phyloP scores from a whole-genome alignment of 352 stramenopile species.

The Globisporangium canariense region DNA sequence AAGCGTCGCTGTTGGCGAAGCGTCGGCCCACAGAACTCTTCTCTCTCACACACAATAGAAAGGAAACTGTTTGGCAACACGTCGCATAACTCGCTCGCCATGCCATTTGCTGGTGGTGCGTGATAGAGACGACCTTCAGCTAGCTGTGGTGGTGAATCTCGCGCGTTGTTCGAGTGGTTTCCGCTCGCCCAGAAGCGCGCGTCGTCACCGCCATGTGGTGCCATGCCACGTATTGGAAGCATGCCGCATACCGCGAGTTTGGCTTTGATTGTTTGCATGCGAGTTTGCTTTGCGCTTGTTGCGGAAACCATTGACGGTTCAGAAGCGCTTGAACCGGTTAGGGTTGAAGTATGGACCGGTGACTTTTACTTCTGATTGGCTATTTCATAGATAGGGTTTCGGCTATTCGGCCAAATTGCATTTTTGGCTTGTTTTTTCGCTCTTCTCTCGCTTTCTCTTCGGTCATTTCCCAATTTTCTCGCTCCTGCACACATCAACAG shows the following conservation, averaged over 20 bases:
- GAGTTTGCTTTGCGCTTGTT: background rate
- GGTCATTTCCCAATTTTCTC: constrained; percentile 51
- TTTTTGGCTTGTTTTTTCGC: constrained; percentile 23
- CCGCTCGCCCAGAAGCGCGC: background rate
- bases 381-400: background rate
- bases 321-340: constrained; percentile 8
- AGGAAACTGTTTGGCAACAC: constrained; percentile 2
- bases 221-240: background rate
- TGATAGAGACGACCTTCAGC: background rate
- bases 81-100: constrained; percentile 3
- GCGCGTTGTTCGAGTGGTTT: background rate
- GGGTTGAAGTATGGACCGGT: background rate
- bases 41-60: background rate
- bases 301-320: constrained; percentile 5
- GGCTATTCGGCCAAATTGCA: background rate
- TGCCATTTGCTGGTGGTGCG: background rate
- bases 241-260: background rate
- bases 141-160: background rate
- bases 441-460: constrained; percentile 16
- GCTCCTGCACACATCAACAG: constrained; percentile 23
- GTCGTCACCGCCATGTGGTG: constrained; percentile 2
- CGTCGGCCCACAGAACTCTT: constrained; percentile 1
- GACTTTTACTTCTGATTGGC: constrained; percentile 1
- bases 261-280: background rate
- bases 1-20: constrained; percentile 3